A percentile compares a stretch with the other conserved stretches of the same genome.
These are phyloP conservation scores for Lavandula angustifolia DNA, from an alignment of 257 asterid species.

Conservation along the genomic window DNA sequence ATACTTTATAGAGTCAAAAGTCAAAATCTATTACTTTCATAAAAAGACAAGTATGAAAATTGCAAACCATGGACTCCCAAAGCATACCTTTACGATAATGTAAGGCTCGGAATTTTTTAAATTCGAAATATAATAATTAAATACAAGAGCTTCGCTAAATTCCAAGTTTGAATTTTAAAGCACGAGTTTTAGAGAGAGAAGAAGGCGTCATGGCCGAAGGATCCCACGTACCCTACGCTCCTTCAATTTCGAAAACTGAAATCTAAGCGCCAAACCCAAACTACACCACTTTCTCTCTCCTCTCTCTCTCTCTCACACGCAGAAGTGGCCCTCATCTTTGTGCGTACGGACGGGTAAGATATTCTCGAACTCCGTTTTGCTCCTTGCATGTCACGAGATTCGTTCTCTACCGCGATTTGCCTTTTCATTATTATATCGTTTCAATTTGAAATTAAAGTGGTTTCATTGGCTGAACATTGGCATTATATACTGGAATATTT, in stretches of 20 bases:
- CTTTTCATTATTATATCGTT: slow-evolving; percentile 33
- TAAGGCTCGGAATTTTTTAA: background rate
- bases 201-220: background rate
- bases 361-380: slow-evolving; percentile 49
- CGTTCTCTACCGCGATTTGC: slow-evolving; percentile 32
- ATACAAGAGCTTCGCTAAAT: background rate
- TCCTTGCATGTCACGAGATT: slow-evolving; percentile 37
- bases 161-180: slow-evolving; percentile 12
- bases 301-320: slow-evolving; percentile 25
- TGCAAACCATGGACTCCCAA: too few relatives aligned
- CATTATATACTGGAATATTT: slow-evolving; percentile 5
- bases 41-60: too few relatives aligned
- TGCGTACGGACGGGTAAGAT: slow-evolving; percentile 41
- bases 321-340: slow-evolving; percentile 28
- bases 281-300: background rate
- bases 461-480: slow-evolving; percentile 11
- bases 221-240: slow-evolving; percentile 27
- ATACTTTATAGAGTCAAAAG: too few relatives aligned
- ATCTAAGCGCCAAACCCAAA: slow-evolving; percentile 55
- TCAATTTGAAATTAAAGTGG: slow-evolving; percentile 42
- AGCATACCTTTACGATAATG: too few relatives aligned
- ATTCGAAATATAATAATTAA: slow-evolving; percentile 21
- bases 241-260: slow-evolving; percentile 52
- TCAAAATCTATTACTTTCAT: too few relatives aligned
- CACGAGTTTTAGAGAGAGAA: background rate